Percentiles rank a stretch among this genome's conserved stretches.
Conservation (phyloP, 768 basidiomycete species). For the Trametes maxima region DNA sequence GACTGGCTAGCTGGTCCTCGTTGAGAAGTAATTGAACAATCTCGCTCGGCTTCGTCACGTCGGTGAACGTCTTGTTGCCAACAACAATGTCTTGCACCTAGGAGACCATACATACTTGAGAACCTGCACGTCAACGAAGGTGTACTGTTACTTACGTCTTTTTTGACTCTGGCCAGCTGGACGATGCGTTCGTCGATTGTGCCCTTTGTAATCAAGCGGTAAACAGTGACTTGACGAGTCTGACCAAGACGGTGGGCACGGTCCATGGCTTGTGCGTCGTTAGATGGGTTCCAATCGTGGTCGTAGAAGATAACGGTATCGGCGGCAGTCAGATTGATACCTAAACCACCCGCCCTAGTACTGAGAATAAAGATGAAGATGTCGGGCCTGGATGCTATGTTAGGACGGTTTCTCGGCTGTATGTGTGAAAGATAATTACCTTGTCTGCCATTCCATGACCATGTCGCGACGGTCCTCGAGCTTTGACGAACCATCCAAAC, state of each 20-base stretch:
- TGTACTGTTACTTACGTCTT: slow-evolving; percentile 65
- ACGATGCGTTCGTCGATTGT: slow-evolving; percentile 98
- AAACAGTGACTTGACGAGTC: slow-evolving; percentile 96
- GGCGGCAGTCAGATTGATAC: slow-evolving; percentile 94
- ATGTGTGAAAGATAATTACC: slow-evolving; percentile 49
- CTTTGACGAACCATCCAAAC: slow-evolving; percentile 92
- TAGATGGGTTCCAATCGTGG: slow-evolving; percentile 96
- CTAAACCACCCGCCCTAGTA: slow-evolving; percentile 93
- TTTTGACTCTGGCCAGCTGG: slow-evolving; percentile 93
- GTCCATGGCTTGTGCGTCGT: slow-evolving; percentile 98
- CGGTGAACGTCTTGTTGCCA: slow-evolving; percentile 93
- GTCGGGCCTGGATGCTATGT: slow-evolving; percentile 58
- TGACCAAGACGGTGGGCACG: slow-evolving; percentile 96
- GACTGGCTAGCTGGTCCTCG: slow-evolving; percentile 85
- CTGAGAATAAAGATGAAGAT: slow-evolving; percentile 90
- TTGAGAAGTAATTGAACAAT: slow-evolving; percentile 94
- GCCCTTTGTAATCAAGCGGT: slow-evolving; percentile 89
- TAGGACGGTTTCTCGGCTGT: not conserved
- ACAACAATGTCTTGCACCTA: slow-evolving; percentile 99
- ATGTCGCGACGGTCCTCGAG: slow-evolving; percentile 96
- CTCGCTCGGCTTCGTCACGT: slow-evolving; percentile 93
- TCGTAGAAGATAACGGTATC: slow-evolving; percentile 97
- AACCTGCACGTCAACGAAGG: slow-evolving; percentile 15
- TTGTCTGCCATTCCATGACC: slow-evolving; percentile 99
- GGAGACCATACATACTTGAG: not conserved